Evolutionary conservation across 2,329 filamentous ascomycete genomes (phyloP), one percentile per base, ranked within the genome.

Genomic region (Beauveria varroae): DNA sequence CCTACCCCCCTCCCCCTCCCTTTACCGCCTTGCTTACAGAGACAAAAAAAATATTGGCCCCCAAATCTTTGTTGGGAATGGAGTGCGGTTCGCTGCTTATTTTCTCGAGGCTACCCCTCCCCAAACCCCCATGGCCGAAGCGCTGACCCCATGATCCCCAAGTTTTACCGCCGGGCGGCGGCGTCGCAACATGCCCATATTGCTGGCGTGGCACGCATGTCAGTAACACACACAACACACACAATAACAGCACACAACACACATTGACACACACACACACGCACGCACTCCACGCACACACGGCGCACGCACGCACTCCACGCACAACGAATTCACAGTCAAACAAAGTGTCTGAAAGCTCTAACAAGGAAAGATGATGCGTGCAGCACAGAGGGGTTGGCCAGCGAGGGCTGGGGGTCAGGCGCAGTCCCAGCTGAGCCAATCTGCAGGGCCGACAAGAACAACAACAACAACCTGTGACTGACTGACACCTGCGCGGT

Each of bases 361-460:
- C 1, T 14, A 34, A 14, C 30, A 34, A 34, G 30, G 30, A 34
- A 34, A 34, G 4, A 34, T 34, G 30, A 34, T 34, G 30, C 30
- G 30, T 34, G 30, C 14, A 55, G 52, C 40, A 44, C 30, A 24
- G 18, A 56, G 37, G 12, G 30, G 12, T 34, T 34, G 30, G 30
- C 30, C 30, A 34, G 30, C 30, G 30, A 63, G 53, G 58, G 63
- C 61, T 40, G 46, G 51, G 44, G 62, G 63, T 65, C 64, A 65
- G 64, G 64, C 64, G 64, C 61, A 55, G 57, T 14, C 28, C 22
- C 16, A 43, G 37, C 54, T 49, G 59, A 34, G 46, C 44, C 44
- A 40, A 57, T 50, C 43, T 40, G 20, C 34, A 41, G 14, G 14
- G n/a, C 28, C 14, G 43, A 49, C 6, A 57, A 20, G 26, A 34